Conservation (phyloP, 306 rosid genomes). For the Cicer bijugum region DNA sequence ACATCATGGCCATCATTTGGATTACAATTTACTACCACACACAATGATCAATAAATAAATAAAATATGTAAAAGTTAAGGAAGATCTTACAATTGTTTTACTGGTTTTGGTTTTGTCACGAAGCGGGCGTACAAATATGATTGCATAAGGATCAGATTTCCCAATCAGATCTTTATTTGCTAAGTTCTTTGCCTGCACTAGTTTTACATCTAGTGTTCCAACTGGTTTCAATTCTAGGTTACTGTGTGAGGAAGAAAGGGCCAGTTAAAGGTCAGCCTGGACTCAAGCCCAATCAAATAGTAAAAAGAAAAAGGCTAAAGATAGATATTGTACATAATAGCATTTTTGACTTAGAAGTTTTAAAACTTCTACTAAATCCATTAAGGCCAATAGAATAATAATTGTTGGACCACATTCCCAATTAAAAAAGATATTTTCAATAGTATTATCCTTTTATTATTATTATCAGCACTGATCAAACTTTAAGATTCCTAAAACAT, state of each 20-base stretch:
- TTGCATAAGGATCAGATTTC: conserved; percentile 91
- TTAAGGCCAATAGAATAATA: too few species aligned
- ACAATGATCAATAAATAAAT: not conserved
- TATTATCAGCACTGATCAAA: not conserved
- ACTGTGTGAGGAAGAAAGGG: conserved; percentile 53
- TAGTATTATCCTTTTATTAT: conserved; percentile 7
- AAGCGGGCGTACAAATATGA: conserved; percentile 78
- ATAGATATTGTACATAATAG: not conserved
- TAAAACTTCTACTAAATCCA: not conserved
- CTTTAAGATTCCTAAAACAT: not conserved
- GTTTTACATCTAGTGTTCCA: conserved; percentile 86
- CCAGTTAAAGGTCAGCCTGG: not conserved
- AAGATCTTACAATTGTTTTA: conserved; percentile 70
- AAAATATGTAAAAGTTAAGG: conserved; percentile 18
- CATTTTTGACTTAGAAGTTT: not conserved
- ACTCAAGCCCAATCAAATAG: not conserved
- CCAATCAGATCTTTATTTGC: conserved; percentile 79
- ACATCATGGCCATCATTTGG: conserved; percentile 24
- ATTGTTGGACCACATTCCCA: not conserved
- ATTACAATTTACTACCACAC: conserved; percentile 16
- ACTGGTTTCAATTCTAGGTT: conserved; percentile 78
- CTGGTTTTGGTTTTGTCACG: conserved; percentile 75
- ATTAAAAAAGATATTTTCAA: not conserved
- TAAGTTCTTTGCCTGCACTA: conserved; percentile 85
- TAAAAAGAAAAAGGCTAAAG: not conserved